Evolutionary conservation across 768 basidiomycete species (phyloP), one percentile per base, ranked within the genome.

Genomic region (Naganishia antarctica): DNA sequence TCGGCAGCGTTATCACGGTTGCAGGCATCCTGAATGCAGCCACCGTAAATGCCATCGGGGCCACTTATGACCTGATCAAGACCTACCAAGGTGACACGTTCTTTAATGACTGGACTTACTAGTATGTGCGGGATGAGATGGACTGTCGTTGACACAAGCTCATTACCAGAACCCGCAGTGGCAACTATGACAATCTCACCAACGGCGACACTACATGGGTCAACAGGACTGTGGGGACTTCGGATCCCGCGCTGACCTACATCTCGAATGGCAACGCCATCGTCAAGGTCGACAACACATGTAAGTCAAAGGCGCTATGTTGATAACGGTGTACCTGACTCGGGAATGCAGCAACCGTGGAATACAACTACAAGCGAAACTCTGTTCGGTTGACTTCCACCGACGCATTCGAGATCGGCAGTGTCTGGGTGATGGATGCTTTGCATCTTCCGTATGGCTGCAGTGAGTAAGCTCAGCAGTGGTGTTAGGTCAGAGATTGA

Each of bases 251-350:
- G 63, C 83, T 88, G 37, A 82, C 86, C 1, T 87, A 81, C 70
- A 81, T 87, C 45, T 85, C 89, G 67, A 68, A 79, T 18, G 86
- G 85, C 15, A 86, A 86, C 66, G 88, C 87, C 1, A 84, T 90
- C 70, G 86, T 90, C 71, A 83, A 82, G 70, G 87, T 89, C 13
- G 88, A 89, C 78, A 88, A 89, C 72, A 83, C 81, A 1, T 67
- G 62, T 66, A 34, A 31, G 60, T 46, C 44, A n/a, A n/a, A n/a
- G n/a, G 23, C 37, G n/a, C 31, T 21, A 12, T 45, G 29, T 41
- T 18, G 40, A 21, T 40, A 60, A 34, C 51, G 53, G 29, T n/a
- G n/a, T n/a, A n/a, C 2, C n/a, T 40, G 9, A 49, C 12, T 7
- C 47, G 1, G 32, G 4, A 0, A 23, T 25, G 0, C 57, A 49